phyloP scores from a whole-genome alignment of 108 stramenopile species.

The Chaetoceros muelleri region DNA sequence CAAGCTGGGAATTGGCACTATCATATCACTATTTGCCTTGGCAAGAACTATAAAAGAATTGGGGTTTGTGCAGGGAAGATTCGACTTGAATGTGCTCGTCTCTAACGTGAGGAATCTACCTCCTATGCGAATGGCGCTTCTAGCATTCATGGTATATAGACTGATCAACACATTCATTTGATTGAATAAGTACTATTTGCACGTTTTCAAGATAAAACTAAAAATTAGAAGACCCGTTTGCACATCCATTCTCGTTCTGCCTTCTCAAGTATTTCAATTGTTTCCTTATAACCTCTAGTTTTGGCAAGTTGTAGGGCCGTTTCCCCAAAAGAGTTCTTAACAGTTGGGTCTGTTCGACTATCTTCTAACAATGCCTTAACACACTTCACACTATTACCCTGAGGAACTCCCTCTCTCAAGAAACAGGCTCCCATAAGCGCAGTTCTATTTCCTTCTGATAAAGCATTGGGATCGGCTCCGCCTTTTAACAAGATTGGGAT shows the following conservation, averaged over 20 bases:
- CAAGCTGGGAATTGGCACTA: too few relatives aligned
- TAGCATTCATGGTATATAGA: too few relatives aligned
- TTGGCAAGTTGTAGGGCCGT: constrained; percentile 18
- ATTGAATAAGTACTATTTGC: too few relatives aligned
- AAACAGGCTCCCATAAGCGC: constrained; percentile 28
- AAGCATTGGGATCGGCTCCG: constrained; percentile 24
- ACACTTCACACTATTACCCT: constrained; percentile 7
- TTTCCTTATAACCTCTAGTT: constrained; percentile 13
- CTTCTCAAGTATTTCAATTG: constrained; percentile 8
- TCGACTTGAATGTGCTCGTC: too few relatives aligned
- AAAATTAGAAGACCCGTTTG: too few relatives aligned
- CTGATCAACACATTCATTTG: too few relatives aligned
- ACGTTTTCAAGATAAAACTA: too few relatives aligned
- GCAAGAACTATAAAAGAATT: too few relatives aligned
- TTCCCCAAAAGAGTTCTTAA: constrained; percentile 19
- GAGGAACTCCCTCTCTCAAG: constrained; percentile 8
- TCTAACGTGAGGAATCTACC: too few relatives aligned
- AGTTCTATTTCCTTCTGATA: constrained; percentile 20
- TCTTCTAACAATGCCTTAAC: constrained; percentile 19
- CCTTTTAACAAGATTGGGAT: constrained; percentile 13
- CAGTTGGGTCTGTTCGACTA: constrained; percentile 18
- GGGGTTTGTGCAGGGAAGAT: too few relatives aligned
- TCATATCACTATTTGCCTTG: too few relatives aligned
- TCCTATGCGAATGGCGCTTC: too few relatives aligned
- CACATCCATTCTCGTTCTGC: constrained; percentile 17